Percentiles rank a stretch among this genome's conserved stretches.
Evolutionary conservation across 768 basidiomycete species (phyloP).

Genomic region (Lactarius psammicola): DNA sequence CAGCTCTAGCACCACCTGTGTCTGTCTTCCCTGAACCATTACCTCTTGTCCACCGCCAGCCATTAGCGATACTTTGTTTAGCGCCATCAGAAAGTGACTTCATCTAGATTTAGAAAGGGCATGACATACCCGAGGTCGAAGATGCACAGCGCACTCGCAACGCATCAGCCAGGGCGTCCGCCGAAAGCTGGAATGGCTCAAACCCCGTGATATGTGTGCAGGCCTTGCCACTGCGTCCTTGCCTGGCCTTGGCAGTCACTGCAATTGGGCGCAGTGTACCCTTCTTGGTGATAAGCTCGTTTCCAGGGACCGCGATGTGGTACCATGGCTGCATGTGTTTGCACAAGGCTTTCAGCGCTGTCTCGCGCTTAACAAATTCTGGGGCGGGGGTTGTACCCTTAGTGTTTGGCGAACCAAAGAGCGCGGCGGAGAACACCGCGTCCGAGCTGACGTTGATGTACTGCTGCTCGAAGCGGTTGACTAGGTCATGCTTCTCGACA

Average conservation of each 20-base stretch:
- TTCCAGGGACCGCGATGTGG: slow-evolving; percentile 53
- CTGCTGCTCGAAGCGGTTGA: slow-evolving; percentile 63
- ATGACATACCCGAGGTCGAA: slow-evolving; percentile 64
- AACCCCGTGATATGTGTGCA: slow-evolving; percentile 76
- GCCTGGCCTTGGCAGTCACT: slow-evolving; percentile 68
- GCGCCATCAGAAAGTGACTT: neutral
- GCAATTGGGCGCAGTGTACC: slow-evolving; percentile 69
- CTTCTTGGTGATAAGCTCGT: slow-evolving; percentile 62
- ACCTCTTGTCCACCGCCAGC: slow-evolving; percentile 65
- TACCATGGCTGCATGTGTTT: slow-evolving; percentile 79
- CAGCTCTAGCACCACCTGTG: slow-evolving; percentile 63
- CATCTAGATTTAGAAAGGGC: neutral
- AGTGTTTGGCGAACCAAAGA: slow-evolving; percentile 34
- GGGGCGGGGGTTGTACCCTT: slow-evolving; percentile 22
- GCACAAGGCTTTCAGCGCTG: slow-evolving; percentile 51
- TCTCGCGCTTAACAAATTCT: slow-evolving; percentile 67
- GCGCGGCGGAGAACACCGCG: slow-evolving; percentile 33
- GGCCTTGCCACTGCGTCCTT: slow-evolving; percentile 61
- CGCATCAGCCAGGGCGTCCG: slow-evolving; percentile 75
- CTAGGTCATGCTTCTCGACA: slow-evolving; percentile 55
- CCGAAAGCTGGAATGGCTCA: slow-evolving; percentile 69
- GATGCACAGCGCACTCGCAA: slow-evolving; percentile 74
- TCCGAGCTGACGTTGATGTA: slow-evolving; percentile 65
- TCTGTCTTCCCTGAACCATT: slow-evolving; percentile 83
- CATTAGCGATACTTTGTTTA: slow-evolving; percentile 51